Conservation (phyloP, 495 filamentous ascomycete species). For the Arthonia radiata region DNA sequence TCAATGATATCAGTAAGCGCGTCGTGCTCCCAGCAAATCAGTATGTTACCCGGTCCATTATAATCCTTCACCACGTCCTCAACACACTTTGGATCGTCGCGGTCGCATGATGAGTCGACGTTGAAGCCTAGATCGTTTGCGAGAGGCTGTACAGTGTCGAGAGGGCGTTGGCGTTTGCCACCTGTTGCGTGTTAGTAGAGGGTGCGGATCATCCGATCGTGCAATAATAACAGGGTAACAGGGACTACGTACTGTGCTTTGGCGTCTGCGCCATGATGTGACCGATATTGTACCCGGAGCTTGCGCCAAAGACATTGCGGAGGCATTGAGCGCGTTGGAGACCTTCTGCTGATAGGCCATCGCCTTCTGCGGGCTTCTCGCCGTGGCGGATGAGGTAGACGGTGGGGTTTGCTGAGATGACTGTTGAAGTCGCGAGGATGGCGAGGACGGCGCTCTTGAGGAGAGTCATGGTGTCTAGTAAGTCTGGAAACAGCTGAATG, state of each 20-base stretch:
- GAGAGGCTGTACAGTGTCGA: slow-evolving; percentile 25
- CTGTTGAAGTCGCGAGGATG: too few species aligned
- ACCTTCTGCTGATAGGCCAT: slow-evolving; percentile 22
- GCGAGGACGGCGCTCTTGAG: too few species aligned
- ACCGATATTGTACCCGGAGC: slow-evolving; percentile 23
- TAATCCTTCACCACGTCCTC: slow-evolving; percentile 19
- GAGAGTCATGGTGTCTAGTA: too few species aligned
- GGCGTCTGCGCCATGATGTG: slow-evolving; percentile 27
- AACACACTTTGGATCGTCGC: slow-evolving; percentile 23
- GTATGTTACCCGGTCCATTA: slow-evolving; percentile 23
- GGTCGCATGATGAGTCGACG: slow-evolving; percentile 24
- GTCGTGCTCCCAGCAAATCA: slow-evolving; percentile 33
- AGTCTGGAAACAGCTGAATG: too few species aligned
- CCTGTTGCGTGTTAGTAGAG: slow-evolving; percentile 11
- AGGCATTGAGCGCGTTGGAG: slow-evolving; percentile 26
- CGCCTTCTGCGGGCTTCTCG: slow-evolving; percentile 22
- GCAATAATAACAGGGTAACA: background rate
- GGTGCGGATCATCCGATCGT: background rate
- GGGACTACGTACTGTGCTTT: slow-evolving; percentile 16
- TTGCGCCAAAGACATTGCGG: slow-evolving; percentile 19
- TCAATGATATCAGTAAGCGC: slow-evolving; percentile 21
- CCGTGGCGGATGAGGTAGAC: slow-evolving; percentile 34
- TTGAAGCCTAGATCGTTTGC: slow-evolving; percentile 24
- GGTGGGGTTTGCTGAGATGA: too few species aligned
- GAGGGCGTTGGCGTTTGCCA: slow-evolving; percentile 23